Evolutionary conservation across 2,329 filamentous ascomycete species (phyloP), one percentile per base, ranked within the genome.

Genomic region (Verruconis gallopava): DNA sequence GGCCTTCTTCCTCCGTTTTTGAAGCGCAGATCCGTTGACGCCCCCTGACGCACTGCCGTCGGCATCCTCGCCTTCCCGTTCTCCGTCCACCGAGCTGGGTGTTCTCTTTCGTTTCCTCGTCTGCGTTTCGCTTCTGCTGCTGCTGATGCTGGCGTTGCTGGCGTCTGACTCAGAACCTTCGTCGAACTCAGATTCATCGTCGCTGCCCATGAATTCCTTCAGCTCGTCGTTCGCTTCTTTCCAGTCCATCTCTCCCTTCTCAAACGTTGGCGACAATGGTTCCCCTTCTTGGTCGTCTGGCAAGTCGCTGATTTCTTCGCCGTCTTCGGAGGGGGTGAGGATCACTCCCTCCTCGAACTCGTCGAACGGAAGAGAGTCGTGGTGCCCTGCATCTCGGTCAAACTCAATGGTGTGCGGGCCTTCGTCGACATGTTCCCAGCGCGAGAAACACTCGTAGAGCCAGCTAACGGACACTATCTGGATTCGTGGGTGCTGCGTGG

Each of bases 391-490:
- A 14, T 78, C 73, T 1, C 81, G 76, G 40, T 85, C 78, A 2
- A 86, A 71, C n/a, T 80, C 70, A 37, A 93, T 71, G n/a, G 82
- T 66, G 54, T 89, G 94, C 0, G 81, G 79, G 2, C 69, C 69
- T 57, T 95, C 88, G 43, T 91, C 78, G 9, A 93, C 67, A 44
- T 75, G 79, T 48, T 73, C 69, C 91, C 91, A 98, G 57, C 81
- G 80, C 19, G 77, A 81, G 48, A 96, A 76, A 43, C 80, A 93
- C 50, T 88, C 81, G 21, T 79, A 72, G 21, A 98, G 75, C 91
- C 91, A 98, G 52, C 85, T 77, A 41, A 86, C 82, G 51, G 81
- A 86, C 37, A 98, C 91, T 45, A 98, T 93, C 57, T 86, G 88
- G 60, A 96, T 83, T 40, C 77, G 75, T 0, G 81, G 69, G 43